Evolutionary conservation across 2,329 filamentous ascomycete species (phyloP), one percentile per base, ranked within the genome.

Genomic region (Plectosphaerella sp.): DNA sequence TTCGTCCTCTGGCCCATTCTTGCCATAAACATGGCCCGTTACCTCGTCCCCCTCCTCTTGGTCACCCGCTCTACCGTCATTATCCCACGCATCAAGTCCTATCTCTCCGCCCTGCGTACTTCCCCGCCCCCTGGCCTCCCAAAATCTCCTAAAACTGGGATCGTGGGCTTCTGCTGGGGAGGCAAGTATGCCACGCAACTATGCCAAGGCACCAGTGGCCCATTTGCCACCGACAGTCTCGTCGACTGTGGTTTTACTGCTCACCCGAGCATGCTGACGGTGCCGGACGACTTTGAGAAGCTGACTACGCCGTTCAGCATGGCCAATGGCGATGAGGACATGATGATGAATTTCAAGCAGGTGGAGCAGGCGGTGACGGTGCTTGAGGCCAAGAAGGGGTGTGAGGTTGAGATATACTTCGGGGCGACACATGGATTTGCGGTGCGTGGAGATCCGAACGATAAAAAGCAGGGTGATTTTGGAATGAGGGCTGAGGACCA

Each of bases 91-190:
- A 70, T 75, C 18, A 61, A 59, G 39, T 58, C 55, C 37, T 75
- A 70, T 59, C 67, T 76, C 41, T 59, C 67, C 50, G 58, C 63
- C 5, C 56, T 76, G 4, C 72, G 65, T 39, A 58, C 64, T 39
- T 63, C 66, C 25, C 59, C 41, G 51, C 52, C 18, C 33, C 18
- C 47, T 24, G 15, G 20, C 0, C 59, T 68, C 7, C 63, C 66
- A 15, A 7, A 12, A 12, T 33, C 28, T 33, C 28, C 4, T 10
- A 33, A 33, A 4, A 65, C 85, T 45, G 80, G 75, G 20, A 77
- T 72, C 0, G 78, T 78, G 0, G 84, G 83, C 1, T 86, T 83
- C 67, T 86, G 81, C 69, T 86, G 82, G 82, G 83, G 83, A 22
- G 83, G 80, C 22, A 78, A 79, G 55, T 75, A 83, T 57, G 66